Conservation (phyloP, 306 rosid species). For the Prunus mira region DNA sequence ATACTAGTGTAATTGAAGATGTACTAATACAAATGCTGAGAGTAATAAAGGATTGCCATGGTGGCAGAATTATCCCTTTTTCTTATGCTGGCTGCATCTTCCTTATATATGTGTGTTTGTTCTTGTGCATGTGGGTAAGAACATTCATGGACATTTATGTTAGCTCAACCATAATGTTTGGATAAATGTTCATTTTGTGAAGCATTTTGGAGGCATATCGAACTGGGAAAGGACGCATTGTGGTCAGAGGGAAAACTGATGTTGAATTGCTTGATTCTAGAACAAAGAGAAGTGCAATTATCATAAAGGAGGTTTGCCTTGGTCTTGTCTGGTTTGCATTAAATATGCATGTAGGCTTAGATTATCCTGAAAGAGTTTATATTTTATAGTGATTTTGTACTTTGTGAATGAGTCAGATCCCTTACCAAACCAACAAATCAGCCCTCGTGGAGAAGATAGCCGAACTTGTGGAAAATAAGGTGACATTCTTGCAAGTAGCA, state of each 20-base stretch:
- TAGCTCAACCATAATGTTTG: slow-evolving; percentile 15
- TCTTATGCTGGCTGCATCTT: not conserved
- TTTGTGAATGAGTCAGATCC: slow-evolving; percentile 59
- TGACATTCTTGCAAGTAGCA: slow-evolving; percentile 22
- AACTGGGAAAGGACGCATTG: slow-evolving; percentile 79
- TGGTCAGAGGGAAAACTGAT: slow-evolving; percentile 91
- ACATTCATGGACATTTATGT: not conserved
- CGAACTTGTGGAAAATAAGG: slow-evolving; percentile 92
- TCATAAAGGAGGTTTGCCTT: slow-evolving; percentile 72
- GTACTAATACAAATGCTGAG: not conserved
- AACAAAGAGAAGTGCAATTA: slow-evolving; percentile 70
- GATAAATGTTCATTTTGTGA: slow-evolving; percentile 31
- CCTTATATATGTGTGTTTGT: not conserved
- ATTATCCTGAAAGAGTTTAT: slow-evolving; percentile 11
- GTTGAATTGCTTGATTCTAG: slow-evolving; percentile 83
- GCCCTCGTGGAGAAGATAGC: slow-evolving; percentile 94
- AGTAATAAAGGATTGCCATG: not conserved
- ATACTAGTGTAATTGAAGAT: not conserved
- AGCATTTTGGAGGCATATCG: slow-evolving; percentile 96
- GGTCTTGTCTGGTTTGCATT: slow-evolving; percentile 17
- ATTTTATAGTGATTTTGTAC: slow-evolving; percentile 3
- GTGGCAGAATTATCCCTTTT: not conserved
- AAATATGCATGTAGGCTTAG: slow-evolving; percentile 12
- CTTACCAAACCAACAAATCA: slow-evolving; percentile 93
- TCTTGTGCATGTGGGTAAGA: not conserved